Conservation (phyloP, 257 asterid genomes). For the Catharanthus roseus region DNA sequence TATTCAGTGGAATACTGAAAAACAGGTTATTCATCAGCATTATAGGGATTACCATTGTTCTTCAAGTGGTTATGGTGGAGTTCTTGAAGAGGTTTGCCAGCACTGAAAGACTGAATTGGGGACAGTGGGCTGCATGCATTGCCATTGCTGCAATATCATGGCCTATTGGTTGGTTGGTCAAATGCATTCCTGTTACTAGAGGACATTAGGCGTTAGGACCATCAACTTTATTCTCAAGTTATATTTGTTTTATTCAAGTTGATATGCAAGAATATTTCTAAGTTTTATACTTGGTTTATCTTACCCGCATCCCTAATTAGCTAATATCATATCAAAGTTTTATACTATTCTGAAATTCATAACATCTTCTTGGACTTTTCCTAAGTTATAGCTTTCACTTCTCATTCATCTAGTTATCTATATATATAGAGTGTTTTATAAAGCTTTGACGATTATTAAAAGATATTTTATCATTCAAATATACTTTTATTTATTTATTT, state of each 20-base stretch:
- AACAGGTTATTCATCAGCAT: constrained; percentile 34
- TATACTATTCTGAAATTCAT: no score
- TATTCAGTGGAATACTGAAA: constrained; percentile 29
- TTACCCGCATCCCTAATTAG: no score
- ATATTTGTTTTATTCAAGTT: not conserved
- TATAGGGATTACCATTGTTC: constrained; percentile 24
- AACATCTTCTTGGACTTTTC: no score
- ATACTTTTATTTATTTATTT: no score
- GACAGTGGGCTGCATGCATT: constrained; percentile 33
- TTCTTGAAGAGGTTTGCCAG: constrained; percentile 30
- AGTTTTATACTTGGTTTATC: no score
- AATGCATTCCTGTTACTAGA: constrained; percentile 24
- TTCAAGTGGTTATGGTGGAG: constrained; percentile 37
- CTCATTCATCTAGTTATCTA: no score
- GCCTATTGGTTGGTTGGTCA: constrained; percentile 38
- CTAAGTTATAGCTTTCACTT: no score
- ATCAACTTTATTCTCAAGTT: not conserved
- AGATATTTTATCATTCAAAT: no score
- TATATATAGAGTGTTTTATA: no score
- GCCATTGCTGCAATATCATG: constrained; percentile 32
- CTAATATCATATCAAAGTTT: no score
- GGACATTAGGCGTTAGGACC: no score
- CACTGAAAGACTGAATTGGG: constrained; percentile 37
- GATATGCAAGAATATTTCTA: not conserved
- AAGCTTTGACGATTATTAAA: no score